A percentile compares a stretch with the other conserved stretches of the same genome.
These are phyloP conservation scores for Taxillus chinensis DNA, from an alignment of 164 flowering plant species.

Conservation along the genomic window DNA sequence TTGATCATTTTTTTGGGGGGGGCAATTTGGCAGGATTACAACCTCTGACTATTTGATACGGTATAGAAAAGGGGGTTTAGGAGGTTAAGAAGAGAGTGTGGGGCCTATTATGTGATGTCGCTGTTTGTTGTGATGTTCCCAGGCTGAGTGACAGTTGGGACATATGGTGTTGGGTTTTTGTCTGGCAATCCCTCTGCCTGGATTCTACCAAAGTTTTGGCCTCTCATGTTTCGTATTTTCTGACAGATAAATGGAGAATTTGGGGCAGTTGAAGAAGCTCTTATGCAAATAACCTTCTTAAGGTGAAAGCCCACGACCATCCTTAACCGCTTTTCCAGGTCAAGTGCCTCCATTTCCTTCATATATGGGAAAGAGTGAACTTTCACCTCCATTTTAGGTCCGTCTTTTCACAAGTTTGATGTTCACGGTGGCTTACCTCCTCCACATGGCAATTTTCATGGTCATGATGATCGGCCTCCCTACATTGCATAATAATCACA, in stretches of 20 bases:
- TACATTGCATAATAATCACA: conserved; percentile 48
- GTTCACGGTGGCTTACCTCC: conserved; percentile 39
- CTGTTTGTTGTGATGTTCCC: too few relatives aligned
- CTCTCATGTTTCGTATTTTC: not conserved
- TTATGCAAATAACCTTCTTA: conserved; percentile 64
- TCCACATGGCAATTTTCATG: conserved; percentile 44
- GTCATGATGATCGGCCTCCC: conserved; percentile 53
- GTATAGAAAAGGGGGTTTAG: too few relatives aligned
- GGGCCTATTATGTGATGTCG: too few relatives aligned
- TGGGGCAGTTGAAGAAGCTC: conserved; percentile 84
- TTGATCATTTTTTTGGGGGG: too few relatives aligned
- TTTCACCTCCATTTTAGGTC: conserved; percentile 56
- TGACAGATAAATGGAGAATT: conserved; percentile 71
- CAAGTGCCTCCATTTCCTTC: conserved; percentile 48
- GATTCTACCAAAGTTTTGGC: too few relatives aligned
- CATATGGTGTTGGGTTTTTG: not conserved
- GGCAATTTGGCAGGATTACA: too few relatives aligned
- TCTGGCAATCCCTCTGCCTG: too few relatives aligned
- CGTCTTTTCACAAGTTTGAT: conserved; percentile 55
- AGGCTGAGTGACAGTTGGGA: too few relatives aligned
- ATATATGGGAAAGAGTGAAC: conserved; percentile 61
- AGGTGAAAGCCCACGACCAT: conserved; percentile 50
- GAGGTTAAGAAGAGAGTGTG: too few relatives aligned
- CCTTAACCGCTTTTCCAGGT: conserved; percentile 46
- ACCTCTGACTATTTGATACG: too few relatives aligned